Evolutionary conservation across 1,284 basidiomycete species (phyloP).

Genomic region (Apiotrichum sp.): DNA sequence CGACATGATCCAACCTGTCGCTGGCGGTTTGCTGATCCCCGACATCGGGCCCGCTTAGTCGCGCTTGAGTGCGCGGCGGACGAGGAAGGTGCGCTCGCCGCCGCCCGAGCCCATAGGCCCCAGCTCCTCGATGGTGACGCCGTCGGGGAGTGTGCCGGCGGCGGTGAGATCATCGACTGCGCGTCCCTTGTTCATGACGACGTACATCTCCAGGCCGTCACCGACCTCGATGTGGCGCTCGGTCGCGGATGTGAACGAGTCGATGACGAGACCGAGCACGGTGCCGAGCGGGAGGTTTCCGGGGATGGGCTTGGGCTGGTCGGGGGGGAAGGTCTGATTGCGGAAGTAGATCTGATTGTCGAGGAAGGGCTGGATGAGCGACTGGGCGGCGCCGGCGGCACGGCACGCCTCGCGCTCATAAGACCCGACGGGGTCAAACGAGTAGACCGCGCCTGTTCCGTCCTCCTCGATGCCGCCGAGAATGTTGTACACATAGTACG

Average conservation of each 20-base stretch:
- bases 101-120: slow-evolving; percentile 34
- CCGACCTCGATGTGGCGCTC: slow-evolving; percentile 97
- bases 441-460: slow-evolving; percentile 89
- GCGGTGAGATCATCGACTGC: slow-evolving; percentile 57
- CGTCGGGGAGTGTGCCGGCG: slow-evolving; percentile 51
- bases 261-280: slow-evolving; percentile 79
- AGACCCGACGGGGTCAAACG: slow-evolving; percentile 91
- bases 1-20: no score
- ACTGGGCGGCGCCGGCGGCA: slow-evolving; percentile 83
- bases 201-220: slow-evolving; percentile 83
- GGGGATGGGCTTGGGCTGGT: slow-evolving; percentile 59
- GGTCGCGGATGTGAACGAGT: slow-evolving; percentile 74
- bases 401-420: slow-evolving; percentile 93
- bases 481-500: slow-evolving; percentile 93
- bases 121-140: slow-evolving; percentile 52
- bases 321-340: slow-evolving; percentile 59
- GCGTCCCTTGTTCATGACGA: slow-evolving; percentile 68
- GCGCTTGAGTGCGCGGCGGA: slow-evolving; percentile 43
- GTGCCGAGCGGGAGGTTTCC: slow-evolving; percentile 70
- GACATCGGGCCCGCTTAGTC: slow-evolving; percentile 26
- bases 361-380: slow-evolving; percentile 87
- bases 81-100: slow-evolving; percentile 42
- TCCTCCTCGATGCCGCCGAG: slow-evolving; percentile 90
- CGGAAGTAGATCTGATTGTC: slow-evolving; percentile 99
- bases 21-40: no score